Percentiles rank a stretch among this genome's conserved stretches.
Conservation (phyloP, 169 alveolate species). For the Theileria sp. region DNA sequence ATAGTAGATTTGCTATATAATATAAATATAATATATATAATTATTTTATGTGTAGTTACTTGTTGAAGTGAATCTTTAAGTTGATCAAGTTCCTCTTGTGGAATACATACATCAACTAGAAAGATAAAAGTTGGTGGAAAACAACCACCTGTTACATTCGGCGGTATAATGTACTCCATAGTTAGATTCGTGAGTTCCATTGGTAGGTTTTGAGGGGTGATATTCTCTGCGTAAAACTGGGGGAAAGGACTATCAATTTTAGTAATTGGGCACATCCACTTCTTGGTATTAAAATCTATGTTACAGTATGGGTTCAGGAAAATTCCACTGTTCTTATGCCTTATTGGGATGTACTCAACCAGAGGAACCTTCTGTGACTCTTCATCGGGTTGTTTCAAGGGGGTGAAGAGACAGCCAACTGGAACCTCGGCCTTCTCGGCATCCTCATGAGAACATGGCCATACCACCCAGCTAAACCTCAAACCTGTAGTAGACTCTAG, state of each 20-base stretch:
- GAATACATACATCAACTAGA: conserved; percentile 93
- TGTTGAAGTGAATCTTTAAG: conserved; percentile 94
- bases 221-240: conserved; percentile 92
- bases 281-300: conserved; percentile 93
- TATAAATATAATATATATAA: neutral
- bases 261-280: conserved; percentile 98
- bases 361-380: conserved; percentile 84
- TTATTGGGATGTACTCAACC: conserved; percentile 93
- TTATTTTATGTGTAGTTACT: conserved; percentile 69
- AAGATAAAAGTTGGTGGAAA: conserved; percentile 92
- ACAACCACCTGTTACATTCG: conserved; percentile 67
- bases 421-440: conserved; percentile 95
- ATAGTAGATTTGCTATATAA: neutral
- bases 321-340: conserved; percentile 87
- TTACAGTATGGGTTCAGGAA: conserved; percentile 92
- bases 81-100: conserved; percentile 92
- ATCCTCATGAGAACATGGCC: conserved; percentile 94
- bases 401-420: conserved; percentile 92
- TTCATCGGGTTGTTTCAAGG: conserved; percentile 77
- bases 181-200: conserved; percentile 95
- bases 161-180: conserved; percentile 95
- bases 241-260: conserved; percentile 93
- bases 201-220: conserved; percentile 91
- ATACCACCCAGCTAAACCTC: conserved; percentile 96
- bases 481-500: conserved; percentile 89